Percentiles rank a stretch among this genome's conserved stretches.
Conservation (phyloP, 768 basidiomycete genomes). For the Tricholoma furcatifolium region DNA sequence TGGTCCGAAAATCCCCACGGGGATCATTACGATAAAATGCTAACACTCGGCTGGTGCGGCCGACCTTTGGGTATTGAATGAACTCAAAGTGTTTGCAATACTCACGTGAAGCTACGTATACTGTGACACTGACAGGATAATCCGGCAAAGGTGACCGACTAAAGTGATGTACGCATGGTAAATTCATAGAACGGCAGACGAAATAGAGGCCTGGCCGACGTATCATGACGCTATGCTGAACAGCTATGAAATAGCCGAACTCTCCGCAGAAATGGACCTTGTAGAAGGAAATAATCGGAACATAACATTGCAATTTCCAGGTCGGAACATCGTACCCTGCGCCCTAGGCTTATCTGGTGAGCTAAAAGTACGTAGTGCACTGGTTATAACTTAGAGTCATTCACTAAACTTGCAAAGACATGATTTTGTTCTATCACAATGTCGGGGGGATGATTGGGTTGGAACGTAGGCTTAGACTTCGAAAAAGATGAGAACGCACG, state of each 20-base stretch:
- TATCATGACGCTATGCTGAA: not conserved
- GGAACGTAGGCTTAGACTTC: slow-evolving; percentile 1
- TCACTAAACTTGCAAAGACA: not conserved
- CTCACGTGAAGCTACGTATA: slow-evolving; percentile 11
- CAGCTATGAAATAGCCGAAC: slow-evolving; percentile 13
- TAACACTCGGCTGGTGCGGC: slow-evolving; percentile 21
- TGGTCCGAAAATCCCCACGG: slow-evolving; percentile 3
- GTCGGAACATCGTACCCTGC: slow-evolving; percentile 2
- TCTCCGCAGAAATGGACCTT: slow-evolving; percentile 13
- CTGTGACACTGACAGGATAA: slow-evolving; percentile 25
- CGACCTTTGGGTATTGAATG: slow-evolving; percentile 6
- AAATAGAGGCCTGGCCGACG: slow-evolving; percentile 4
- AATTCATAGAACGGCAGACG: not conserved
- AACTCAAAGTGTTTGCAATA: slow-evolving; percentile 2
- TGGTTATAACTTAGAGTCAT: not conserved
- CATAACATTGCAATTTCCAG: too few species aligned
- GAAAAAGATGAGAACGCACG: slow-evolving; percentile 17
- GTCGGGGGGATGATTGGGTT: slow-evolving; percentile 14
- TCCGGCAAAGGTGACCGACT: not conserved
- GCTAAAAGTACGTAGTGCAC: not conserved
- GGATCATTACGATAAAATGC: slow-evolving; percentile 2
- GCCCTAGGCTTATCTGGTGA: not conserved
- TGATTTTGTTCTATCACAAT: slow-evolving; percentile 9
- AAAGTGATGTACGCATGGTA: slow-evolving; percentile 13
- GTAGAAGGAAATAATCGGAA: slow-evolving; percentile 10